phyloP scores from a whole-genome alignment of 208 protist species.

The Wallacemonas sp. region DNA sequence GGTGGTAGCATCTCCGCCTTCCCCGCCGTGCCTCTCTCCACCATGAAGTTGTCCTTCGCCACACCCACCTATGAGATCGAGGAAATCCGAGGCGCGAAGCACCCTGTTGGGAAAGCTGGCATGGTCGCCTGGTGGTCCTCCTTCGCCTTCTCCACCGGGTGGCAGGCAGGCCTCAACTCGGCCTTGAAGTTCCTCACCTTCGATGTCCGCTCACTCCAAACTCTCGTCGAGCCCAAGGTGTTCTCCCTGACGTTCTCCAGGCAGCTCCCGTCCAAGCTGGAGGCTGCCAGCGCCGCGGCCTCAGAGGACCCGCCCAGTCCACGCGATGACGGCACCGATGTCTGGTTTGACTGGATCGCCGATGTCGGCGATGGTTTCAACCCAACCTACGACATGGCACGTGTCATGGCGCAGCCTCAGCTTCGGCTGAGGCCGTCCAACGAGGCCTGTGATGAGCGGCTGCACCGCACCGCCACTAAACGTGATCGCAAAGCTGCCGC shows the following conservation, averaged over 20 bases:
- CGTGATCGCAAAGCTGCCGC: not conserved
- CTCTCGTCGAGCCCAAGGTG: slow-evolving; percentile 45
- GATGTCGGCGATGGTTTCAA: slow-evolving; percentile 90
- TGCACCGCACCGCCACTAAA: not conserved
- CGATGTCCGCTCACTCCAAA: slow-evolving; percentile 66
- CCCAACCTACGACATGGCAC: slow-evolving; percentile 82
- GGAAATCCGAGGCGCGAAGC: slow-evolving; percentile 25
- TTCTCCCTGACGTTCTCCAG: slow-evolving; percentile 52
- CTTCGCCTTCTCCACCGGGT: slow-evolving; percentile 65
- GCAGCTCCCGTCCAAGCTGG: not conserved
- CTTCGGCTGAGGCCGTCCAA: slow-evolving; percentile 29
- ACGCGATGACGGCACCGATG: not conserved
- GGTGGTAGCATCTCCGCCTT: not conserved
- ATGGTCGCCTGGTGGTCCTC: slow-evolving; percentile 89
- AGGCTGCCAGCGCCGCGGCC: not conserved
- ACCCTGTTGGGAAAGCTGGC: slow-evolving; percentile 58
- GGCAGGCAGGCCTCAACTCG: slow-evolving; percentile 43
- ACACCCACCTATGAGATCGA: slow-evolving; percentile 22
- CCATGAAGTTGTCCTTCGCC: slow-evolving; percentile 21
- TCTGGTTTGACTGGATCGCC: slow-evolving; percentile 87
- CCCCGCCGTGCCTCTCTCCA: not conserved
- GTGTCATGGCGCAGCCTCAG: slow-evolving; percentile 59
- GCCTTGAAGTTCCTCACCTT: slow-evolving; percentile 74
- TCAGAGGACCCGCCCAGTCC: not conserved
- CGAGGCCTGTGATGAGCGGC: not conserved